phyloP scores from a whole-genome alignment of 179 eudicot genomes.

The Drosera spatulata region DNA sequence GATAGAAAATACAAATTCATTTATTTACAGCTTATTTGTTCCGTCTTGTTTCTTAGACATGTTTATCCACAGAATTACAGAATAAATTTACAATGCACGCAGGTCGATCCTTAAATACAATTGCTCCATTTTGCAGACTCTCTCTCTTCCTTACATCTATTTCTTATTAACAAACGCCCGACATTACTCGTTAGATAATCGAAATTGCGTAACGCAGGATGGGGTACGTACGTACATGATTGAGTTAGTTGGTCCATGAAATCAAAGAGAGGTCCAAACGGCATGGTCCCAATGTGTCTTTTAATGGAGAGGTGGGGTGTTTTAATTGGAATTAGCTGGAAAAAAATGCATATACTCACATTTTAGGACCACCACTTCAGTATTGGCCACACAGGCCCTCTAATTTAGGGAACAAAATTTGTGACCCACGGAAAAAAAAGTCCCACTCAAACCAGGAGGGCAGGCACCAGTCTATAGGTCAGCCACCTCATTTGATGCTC shows the following conservation, averaged over 20 bases:
- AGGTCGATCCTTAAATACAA: no score
- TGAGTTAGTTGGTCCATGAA: neutral
- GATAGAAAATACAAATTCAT: no score
- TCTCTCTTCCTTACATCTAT: no score
- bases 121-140: no score
- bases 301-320: neutral
- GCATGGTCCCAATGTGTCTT: neutral
- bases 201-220: no score
- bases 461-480: neutral
- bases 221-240: neutral
- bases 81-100: no score
- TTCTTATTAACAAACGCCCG: no score
- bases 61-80: no score
- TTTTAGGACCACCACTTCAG: slow-evolving; percentile 49
- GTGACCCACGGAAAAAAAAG: neutral
- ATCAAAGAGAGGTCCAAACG: neutral
- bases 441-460: neutral
- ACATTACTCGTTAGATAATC: no score
- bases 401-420: neutral
- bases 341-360: neutral
- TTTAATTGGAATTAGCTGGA: slow-evolving; percentile 64
- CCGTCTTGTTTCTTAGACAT: no score
- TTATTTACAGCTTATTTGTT: no score
- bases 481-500: neutral
- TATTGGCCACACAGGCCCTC: slow-evolving; percentile 11